Base-by-base conservation (phyloP, 768 basidiomycete species). In the Cystobasidiopsis lactophilus region DNA sequence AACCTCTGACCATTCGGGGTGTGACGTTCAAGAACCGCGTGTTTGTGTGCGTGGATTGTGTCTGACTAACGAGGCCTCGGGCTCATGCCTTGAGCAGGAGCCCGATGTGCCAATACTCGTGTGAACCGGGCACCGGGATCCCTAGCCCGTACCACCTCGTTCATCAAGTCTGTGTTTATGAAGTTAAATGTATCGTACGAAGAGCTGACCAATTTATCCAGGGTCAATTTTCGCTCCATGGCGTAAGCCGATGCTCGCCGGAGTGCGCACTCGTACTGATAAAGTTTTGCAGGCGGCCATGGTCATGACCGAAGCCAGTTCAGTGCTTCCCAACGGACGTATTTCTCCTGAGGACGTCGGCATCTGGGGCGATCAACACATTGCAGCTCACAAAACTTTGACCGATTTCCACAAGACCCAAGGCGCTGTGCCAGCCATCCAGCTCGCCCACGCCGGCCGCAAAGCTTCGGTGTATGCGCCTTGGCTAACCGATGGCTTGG, bases 111-210 rank as follows among this genome's bases (percentile, higher is more conserved):
- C 77, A 79, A 65, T 86, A 85, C 67, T 79, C 77, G 53, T 71
- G 77, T 9, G 74, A 80, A 41, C 68, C 77, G 49, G 83, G 83
- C 0, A 57, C 45, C 4, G 45, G 45, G 14, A 75, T 37, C n/a
- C 35, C 77, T 3, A 83, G 82, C 1, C 79, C 84, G 57, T 85
- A 79, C 77, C 85, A 86, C 64, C 66, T 85, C 3, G 80, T 83
- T 18, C 81, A 85, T 62, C 71, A 82, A 21, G 59, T 60, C 11
- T 73, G 72, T n/a, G n/a, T n/a, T n/a, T n/a, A n/a, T n/a, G n/a
- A n/a, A n/a, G n/a, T n/a, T n/a, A n/a, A n/a, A n/a, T n/a, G n/a
- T n/a, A n/a, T n/a, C n/a, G n/a, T n/a, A n/a, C n/a, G n/a, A n/a
- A n/a, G n/a, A n/a, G n/a, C n/a, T n/a, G n/a, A n/a, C n/a, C n/a